Base-by-base conservation (phyloP, 106 monocot species). In the Gastrodia elata region DNA sequence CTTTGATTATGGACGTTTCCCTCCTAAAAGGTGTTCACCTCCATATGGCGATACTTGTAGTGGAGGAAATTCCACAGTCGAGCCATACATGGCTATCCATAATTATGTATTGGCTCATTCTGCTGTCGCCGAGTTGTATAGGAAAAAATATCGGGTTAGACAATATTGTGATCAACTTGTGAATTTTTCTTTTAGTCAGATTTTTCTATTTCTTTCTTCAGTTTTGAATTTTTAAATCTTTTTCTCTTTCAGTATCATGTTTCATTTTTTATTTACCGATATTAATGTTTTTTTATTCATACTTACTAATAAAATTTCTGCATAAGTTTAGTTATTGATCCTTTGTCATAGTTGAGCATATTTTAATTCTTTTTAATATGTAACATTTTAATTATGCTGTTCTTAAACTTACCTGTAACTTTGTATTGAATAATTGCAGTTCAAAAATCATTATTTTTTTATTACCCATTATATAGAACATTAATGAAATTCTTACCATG, bases 41-140 rank as follows among this genome's bases (percentile, higher is more conserved):
- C 90, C 90, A 6, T 90, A 87, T 41, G 87, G 90, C 8, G 14
- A 25, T 61, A 87, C 84, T 48, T 90, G 90, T 70, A 77, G 75
- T 4, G 56, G 20, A 1, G 87, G 87, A 8, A 69, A 90, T 68
- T 90, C 90, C 25, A 84, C 80, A 0, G 69, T 77, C 8, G 90
- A 90, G 73, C 90, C 90, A 49, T 87, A 90, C 64, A 80, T 90
- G 25, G 75, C 42, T 0, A 58, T 38, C 38, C 84, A 87, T 69
- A 77, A 87, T 30, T 46, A 73, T 9, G 30, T 90, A 9, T 61
- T 90, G 32, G 83, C 90, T 0, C 90, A 87, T 80, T 80, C 84
- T 20, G 75, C 82, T 22, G 79, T 28, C 25, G 75, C 71, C 18
- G 58, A 52, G 34, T 36, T 90, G 14, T 90, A 87, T 71, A 77